Percentiles rank a stretch among this genome's conserved stretches.
These are phyloP conservation scores for Epichloe baconii DNA, from an alignment of 2,329 filamentous ascomycete genomes.

Conservation along the genomic window DNA sequence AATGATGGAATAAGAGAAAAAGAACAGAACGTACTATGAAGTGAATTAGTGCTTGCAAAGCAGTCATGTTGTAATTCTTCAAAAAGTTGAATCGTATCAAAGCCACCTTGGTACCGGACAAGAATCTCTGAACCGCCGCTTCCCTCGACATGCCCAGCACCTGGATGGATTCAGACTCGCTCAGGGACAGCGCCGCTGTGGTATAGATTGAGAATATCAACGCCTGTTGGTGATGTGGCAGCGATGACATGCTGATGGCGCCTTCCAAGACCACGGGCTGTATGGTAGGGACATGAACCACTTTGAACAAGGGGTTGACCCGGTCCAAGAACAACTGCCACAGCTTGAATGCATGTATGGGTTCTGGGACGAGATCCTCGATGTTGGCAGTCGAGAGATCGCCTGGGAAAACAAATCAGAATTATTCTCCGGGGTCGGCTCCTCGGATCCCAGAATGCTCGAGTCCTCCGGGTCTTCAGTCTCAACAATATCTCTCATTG, in stretches of 20 bases:
- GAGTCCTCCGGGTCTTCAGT: conserved; percentile 34
- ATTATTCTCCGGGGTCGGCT: conserved; percentile 37
- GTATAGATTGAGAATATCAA: conserved; percentile 54
- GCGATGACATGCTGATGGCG: conserved; percentile 37
- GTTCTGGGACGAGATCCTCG: conserved; percentile 48
- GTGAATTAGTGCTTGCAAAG: conserved; percentile 45
- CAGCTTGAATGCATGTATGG: conserved; percentile 53
- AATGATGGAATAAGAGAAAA: neutral
- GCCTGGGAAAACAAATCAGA: conserved; percentile 35
- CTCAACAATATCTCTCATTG: conserved; percentile 46
- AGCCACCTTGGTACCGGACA: conserved; percentile 35
- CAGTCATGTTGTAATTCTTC: conserved; percentile 42
- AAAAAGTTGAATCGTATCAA: conserved; percentile 43
- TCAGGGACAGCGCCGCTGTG: conserved; percentile 43
- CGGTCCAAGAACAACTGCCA: conserved; percentile 67
- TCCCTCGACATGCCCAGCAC: conserved; percentile 37
- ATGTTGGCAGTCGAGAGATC: conserved; percentile 25
- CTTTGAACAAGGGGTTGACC: conserved; percentile 61
- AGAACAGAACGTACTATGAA: conserved; percentile 33
- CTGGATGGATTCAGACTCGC: conserved; percentile 39
- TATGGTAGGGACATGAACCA: conserved; percentile 57
- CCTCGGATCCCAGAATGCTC: conserved; percentile 34
- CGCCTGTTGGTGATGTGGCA: conserved; percentile 47
- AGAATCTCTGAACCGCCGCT: conserved; percentile 37
- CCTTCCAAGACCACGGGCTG: conserved; percentile 54